Percentiles rank a stretch among this genome's conserved stretches.
These are phyloP conservation scores for Ligustrum vulgare DNA, from an alignment of 257 asterid species.

Conservation along the genomic window DNA sequence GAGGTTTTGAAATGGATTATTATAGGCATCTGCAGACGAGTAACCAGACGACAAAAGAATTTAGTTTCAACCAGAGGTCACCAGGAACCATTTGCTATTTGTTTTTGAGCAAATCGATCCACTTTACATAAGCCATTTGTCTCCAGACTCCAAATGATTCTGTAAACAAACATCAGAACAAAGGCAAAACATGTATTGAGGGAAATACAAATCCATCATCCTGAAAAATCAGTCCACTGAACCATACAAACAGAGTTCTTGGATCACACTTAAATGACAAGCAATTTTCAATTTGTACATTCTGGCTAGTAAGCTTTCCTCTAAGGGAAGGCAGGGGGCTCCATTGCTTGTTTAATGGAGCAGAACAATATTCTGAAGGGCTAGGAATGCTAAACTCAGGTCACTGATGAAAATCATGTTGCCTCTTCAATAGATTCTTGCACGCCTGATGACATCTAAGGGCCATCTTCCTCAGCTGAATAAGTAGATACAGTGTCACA, in stretches of 20 bases:
- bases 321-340: constrained; percentile 14
- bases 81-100: background rate
- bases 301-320: constrained; percentile 9
- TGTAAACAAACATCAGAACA: background rate
- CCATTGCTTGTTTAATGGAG: background rate
- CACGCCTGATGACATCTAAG: constrained; percentile 31
- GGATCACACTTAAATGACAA: constrained; percentile 1
- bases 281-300: constrained; percentile 24
- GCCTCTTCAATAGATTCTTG: constrained; percentile 9
- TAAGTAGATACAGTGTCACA: constrained; percentile 11
- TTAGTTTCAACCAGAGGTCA: background rate
- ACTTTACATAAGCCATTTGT: background rate
- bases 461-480: constrained; percentile 84
- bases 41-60: background rate
- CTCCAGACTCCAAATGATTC: background rate
- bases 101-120: background rate
- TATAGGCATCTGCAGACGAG: background rate
- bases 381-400: background rate
- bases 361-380: background rate
- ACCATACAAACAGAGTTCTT: constrained; percentile 11
- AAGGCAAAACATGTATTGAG: background rate
- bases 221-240: background rate
- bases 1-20: background rate
- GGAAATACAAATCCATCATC: background rate
- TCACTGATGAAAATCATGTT: background rate